These are phyloP conservation scores for Fraxinus albicans DNA, from an alignment of 305 asterid genomes.

Conservation along the genomic window DNA sequence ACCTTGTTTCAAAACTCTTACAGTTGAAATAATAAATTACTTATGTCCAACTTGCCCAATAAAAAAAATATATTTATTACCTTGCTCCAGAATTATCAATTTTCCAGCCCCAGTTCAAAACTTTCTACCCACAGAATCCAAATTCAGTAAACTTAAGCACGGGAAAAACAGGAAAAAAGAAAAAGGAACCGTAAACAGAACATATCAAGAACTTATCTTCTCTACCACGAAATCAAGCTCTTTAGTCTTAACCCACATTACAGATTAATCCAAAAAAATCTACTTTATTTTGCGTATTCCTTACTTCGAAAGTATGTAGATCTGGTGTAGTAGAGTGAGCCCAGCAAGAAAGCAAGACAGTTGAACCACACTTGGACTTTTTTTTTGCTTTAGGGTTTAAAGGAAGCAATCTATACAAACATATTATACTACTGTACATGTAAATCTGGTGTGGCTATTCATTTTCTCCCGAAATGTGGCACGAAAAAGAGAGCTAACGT, in stretches of 20 bases:
- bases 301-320: conserved; percentile 39
- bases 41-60: not conserved
- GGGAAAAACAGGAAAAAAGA: not conserved
- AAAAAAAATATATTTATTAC: not conserved
- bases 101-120: not conserved
- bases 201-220: not conserved
- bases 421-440: conserved; percentile 16
- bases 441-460: conserved; percentile 1
- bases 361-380: conserved; percentile 27
- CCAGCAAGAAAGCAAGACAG: conserved; percentile 41
- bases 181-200: not conserved
- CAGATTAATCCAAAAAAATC: conserved; percentile 11
- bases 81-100: not conserved
- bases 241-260: conserved; percentile 2
- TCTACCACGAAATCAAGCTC: not conserved
- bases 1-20: not conserved
- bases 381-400: conserved; percentile 37
- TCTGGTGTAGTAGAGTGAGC: conserved; percentile 41
- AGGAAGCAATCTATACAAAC: conserved; percentile 21
- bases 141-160: conserved; percentile 3
- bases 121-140: conserved; percentile 3
- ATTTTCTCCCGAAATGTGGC: conserved; percentile 36
- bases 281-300: not conserved
- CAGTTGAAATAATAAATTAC: not conserved
- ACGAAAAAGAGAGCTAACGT: conserved; percentile 8